phyloP scores from a whole-genome alignment of 1,284 basidiomycete species.

The Coniferiporia sulphurascens region DNA sequence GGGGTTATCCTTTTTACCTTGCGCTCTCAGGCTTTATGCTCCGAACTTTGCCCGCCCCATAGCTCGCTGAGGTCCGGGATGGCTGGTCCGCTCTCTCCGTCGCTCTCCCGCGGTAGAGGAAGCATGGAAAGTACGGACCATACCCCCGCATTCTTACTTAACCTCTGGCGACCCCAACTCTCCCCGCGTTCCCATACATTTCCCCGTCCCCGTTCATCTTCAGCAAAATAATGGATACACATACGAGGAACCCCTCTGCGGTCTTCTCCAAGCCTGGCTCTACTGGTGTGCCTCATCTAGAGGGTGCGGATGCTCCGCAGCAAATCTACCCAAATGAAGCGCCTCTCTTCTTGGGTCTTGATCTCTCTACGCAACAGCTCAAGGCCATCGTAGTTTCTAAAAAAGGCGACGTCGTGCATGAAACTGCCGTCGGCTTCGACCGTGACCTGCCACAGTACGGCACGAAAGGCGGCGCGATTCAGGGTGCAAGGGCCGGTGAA shows the following conservation, averaged over 20 bases:
- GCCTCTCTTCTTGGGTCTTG: slow-evolving; percentile 75
- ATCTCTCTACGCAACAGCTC: slow-evolving; percentile 85
- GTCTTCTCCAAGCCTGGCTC: background rate
- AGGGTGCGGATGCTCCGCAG: too few relatives aligned
- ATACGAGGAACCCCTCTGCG: background rate
- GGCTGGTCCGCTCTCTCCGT: too few relatives aligned
- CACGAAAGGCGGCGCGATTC: slow-evolving; percentile 70
- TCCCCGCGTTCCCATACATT: too few relatives aligned
- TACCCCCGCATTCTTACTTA: too few relatives aligned
- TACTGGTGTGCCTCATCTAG: too few relatives aligned
- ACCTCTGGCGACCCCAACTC: too few relatives aligned
- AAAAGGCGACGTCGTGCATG: slow-evolving; percentile 59
- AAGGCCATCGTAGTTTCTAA: slow-evolving; percentile 70
- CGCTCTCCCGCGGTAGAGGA: too few relatives aligned
- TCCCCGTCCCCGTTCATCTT: background rate
- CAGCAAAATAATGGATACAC: background rate
- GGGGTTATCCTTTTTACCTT: too few relatives aligned
- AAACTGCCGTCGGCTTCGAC: slow-evolving; percentile 79
- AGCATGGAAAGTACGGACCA: too few relatives aligned
- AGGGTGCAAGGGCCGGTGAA: slow-evolving; percentile 61
- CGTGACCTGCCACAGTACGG: slow-evolving; percentile 69
- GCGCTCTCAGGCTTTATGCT: too few relatives aligned
- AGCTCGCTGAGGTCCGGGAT: too few relatives aligned
- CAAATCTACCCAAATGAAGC: background rate
- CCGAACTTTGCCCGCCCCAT: too few relatives aligned